A percentile compares a stretch with the other conserved stretches of the same genome.
phyloP scores from a whole-genome alignment of 208 protist genomes.

The Acanthamoeba triangularis region DNA sequence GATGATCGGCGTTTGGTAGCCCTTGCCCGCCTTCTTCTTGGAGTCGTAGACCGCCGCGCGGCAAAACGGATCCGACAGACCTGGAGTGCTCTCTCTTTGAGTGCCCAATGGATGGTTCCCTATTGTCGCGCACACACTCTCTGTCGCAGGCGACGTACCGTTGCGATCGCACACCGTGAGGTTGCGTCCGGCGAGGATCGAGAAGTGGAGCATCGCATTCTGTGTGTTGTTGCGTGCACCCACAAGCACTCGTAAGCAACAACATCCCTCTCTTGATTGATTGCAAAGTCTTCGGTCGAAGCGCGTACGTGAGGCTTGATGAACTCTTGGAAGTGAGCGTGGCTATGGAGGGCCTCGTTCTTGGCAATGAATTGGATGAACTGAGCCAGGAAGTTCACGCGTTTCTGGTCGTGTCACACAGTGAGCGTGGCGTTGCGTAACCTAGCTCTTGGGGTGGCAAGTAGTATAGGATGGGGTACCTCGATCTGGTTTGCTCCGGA shows the following conservation, averaged over 20 bases:
- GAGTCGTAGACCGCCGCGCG: not conserved
- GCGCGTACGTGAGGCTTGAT: not conserved
- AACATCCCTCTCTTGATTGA: too few relatives aligned
- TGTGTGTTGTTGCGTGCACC: not conserved
- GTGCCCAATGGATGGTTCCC: too few relatives aligned
- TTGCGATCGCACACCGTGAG: not conserved
- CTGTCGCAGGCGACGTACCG: too few relatives aligned
- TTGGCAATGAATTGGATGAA: not conserved
- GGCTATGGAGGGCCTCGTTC: not conserved
- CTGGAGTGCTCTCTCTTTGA: not conserved
- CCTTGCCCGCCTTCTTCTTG: conserved; percentile 5
- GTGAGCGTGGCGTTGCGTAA: too few relatives aligned
- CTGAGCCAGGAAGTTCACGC: not conserved
- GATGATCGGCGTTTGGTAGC: not conserved
- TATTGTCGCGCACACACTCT: too few relatives aligned
- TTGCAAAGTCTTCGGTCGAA: not conserved
- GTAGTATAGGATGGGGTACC: not conserved
- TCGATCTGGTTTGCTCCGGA: not conserved
- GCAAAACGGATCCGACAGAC: not conserved
- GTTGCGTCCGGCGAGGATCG: not conserved
- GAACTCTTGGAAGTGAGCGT: not conserved
- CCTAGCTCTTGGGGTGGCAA: not conserved
- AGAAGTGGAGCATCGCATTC: conserved; percentile 3
- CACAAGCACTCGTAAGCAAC: not conserved
- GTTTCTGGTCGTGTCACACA: not conserved